phyloP scores from a whole-genome alignment of 1,284 basidiomycete genomes.

The Stereum hirsutum region DNA sequence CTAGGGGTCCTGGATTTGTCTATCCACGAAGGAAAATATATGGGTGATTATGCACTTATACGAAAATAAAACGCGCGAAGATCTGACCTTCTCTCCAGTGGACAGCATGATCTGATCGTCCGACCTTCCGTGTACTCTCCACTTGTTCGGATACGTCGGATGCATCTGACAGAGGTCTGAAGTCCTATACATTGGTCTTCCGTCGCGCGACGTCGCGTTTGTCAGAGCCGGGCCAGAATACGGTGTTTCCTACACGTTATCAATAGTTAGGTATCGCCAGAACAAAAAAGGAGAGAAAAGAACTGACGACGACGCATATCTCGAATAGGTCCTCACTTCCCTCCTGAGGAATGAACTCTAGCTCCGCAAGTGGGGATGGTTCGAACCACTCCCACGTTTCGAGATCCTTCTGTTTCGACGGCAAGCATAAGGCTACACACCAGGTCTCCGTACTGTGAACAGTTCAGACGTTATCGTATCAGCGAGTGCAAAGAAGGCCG shows the following conservation, averaged over 20 bases:
- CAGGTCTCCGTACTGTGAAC: slow-evolving; percentile 1
- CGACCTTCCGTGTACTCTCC: slow-evolving; percentile 14
- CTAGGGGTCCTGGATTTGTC: slow-evolving; percentile 17
- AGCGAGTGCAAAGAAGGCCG: too few species aligned
- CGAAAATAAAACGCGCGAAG: not conserved
- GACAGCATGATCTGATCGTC: slow-evolving; percentile 18
- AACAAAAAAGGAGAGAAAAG: not conserved
- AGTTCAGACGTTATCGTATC: too few species aligned
- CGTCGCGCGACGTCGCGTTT: slow-evolving; percentile 1
- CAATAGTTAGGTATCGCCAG: too few species aligned
- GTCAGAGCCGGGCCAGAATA: slow-evolving; percentile 4
- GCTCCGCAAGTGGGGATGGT: not conserved
- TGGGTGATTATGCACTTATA: not conserved
- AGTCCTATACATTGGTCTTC: slow-evolving; percentile 3
- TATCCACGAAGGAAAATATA: slow-evolving; percentile 1
- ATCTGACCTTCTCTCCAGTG: slow-evolving; percentile 22
- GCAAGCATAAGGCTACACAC: slow-evolving; percentile 3
- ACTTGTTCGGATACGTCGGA: slow-evolving; percentile 16
- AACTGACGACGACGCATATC: slow-evolving; percentile 6
- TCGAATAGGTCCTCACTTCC: slow-evolving; percentile 1
- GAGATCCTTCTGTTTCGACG: not conserved
- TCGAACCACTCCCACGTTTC: slow-evolving; percentile 3
- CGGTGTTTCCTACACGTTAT: not conserved
- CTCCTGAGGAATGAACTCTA: slow-evolving; percentile 3
- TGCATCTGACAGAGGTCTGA: slow-evolving; percentile 18